Evolutionary conservation across 805 yeast genomes (phyloP).

Genomic region (Kockiozyma suomiensis): DNA sequence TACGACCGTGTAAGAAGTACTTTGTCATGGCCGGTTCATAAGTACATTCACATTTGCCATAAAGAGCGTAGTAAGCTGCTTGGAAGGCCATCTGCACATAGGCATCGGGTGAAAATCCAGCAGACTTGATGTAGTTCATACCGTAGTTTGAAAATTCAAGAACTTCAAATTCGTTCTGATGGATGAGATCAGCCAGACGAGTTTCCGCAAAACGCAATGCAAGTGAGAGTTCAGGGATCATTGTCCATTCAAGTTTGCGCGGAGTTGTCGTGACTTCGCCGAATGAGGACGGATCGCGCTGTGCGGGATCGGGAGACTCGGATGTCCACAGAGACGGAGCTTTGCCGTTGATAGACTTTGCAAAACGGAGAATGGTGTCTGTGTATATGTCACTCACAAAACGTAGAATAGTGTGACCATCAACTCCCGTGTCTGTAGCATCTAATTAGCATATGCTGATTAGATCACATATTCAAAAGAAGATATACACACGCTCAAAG

Average conservation of each 20-base stretch:
- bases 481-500: constrained; percentile 58
- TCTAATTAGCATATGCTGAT: background rate
- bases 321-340: constrained; percentile 72
- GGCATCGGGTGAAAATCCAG: constrained; percentile 92
- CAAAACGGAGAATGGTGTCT: constrained; percentile 84
- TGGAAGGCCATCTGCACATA: constrained; percentile 93
- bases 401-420: constrained; percentile 89
- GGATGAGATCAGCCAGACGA: constrained; percentile 78
- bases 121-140: constrained; percentile 71
- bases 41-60: constrained; percentile 90
- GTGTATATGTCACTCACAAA: constrained; percentile 90
- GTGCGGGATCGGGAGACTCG: constrained; percentile 52
- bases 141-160: constrained; percentile 71
- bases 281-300: constrained; percentile 48
- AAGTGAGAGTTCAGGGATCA: constrained; percentile 73
- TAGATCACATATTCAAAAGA: constrained; percentile 42
- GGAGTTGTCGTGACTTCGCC: constrained; percentile 64
- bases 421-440: constrained; percentile 70
- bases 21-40: constrained; percentile 98
- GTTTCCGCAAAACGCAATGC: constrained; percentile 91
- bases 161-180: constrained; percentile 84
- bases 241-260: constrained; percentile 84
- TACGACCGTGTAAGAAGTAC: constrained; percentile 81
- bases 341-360: constrained; percentile 74
- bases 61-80: constrained; percentile 86